A percentile compares a stretch with the other conserved stretches of the same genome.
Evolutionary conservation across 1,284 basidiomycete species (phyloP).

Genomic region (Cutaneotrichosporon sp.): DNA sequence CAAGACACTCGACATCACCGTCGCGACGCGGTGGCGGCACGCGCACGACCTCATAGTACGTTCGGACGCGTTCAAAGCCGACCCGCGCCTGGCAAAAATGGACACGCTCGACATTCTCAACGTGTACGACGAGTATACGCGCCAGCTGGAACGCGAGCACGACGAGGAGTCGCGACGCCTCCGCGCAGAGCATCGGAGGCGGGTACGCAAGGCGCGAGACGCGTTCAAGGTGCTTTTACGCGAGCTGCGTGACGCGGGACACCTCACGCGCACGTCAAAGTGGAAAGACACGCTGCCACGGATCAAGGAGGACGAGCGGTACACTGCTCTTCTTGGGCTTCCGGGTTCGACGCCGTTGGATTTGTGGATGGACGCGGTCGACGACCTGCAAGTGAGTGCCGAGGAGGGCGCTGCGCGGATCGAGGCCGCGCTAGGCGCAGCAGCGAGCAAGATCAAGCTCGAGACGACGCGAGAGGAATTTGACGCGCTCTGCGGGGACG

Average conservation of each 20-base stretch:
- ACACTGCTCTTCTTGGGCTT: slow-evolving; percentile 76
- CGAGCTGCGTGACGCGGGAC: slow-evolving; percentile 60
- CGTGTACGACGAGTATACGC: slow-evolving; percentile 85
- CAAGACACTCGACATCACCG: slow-evolving; percentile 76
- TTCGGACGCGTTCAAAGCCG: slow-evolving; percentile 69
- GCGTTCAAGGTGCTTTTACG: slow-evolving; percentile 75
- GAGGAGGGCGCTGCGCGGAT: slow-evolving; percentile 67
- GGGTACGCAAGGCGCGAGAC: slow-evolving; percentile 79
- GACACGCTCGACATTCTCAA: slow-evolving; percentile 83
- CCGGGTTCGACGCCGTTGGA: slow-evolving; percentile 91
- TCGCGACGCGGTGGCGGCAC: slow-evolving; percentile 78
- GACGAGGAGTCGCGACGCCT: slow-evolving; percentile 72
- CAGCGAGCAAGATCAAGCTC: slow-evolving; percentile 45
- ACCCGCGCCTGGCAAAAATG: slow-evolving; percentile 67
- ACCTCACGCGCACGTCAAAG: slow-evolving; percentile 73
- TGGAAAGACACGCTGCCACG: slow-evolving; percentile 83
- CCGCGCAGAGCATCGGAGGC: slow-evolving; percentile 74
- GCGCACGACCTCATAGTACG: slow-evolving; percentile 69
- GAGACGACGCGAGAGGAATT: slow-evolving; percentile 53
- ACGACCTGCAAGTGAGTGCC: slow-evolving; percentile 75
- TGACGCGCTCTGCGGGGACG: slow-evolving; percentile 51
- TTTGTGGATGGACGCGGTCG: slow-evolving; percentile 90
- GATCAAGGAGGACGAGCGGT: slow-evolving; percentile 73
- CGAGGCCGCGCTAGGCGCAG: slow-evolving; percentile 25
- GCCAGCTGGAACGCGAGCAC: slow-evolving; percentile 77